phyloP scores from a whole-genome alignment of 805 yeast genomes.

The Diddensiella caesifluorescens region DNA sequence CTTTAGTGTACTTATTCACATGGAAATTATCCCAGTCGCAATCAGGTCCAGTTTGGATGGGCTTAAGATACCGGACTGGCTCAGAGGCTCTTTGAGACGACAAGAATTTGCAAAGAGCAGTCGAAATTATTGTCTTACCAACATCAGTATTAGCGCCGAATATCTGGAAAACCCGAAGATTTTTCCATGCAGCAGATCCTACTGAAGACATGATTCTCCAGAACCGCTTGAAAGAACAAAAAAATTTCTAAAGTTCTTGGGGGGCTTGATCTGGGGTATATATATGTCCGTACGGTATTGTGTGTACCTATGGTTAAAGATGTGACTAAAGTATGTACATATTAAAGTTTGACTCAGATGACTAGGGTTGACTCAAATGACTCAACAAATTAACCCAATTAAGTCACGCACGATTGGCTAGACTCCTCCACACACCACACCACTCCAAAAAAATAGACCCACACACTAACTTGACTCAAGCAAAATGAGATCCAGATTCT shows the following conservation, averaged over 20 bases:
- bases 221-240: no score
- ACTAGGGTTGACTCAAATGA: conserved; percentile 1
- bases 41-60: conserved; percentile 24
- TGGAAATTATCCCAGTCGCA: conserved; percentile 21
- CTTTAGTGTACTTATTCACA: conserved; percentile 9
- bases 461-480: no score
- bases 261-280: no score
- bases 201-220: not conserved
- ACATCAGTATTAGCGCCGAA: conserved; percentile 28
- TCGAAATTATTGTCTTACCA: conserved; percentile 24
- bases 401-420: no score
- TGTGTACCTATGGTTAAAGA: no score
- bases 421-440: no score
- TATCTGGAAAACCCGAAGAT: conserved; percentile 15
- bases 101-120: conserved; percentile 14
- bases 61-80: conserved; percentile 21
- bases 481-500: no score
- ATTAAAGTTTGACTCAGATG: conserved; percentile 2
- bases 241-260: no score
- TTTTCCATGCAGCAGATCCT: conserved; percentile 8
- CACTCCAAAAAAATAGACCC: no score
- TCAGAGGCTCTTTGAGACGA: not conserved
- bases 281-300: no score
- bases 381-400: conserved; percentile 3
- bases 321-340: no score